phyloP scores from a whole-genome alignment of 148 eudicot species.

The Bassia scoparia region DNA sequence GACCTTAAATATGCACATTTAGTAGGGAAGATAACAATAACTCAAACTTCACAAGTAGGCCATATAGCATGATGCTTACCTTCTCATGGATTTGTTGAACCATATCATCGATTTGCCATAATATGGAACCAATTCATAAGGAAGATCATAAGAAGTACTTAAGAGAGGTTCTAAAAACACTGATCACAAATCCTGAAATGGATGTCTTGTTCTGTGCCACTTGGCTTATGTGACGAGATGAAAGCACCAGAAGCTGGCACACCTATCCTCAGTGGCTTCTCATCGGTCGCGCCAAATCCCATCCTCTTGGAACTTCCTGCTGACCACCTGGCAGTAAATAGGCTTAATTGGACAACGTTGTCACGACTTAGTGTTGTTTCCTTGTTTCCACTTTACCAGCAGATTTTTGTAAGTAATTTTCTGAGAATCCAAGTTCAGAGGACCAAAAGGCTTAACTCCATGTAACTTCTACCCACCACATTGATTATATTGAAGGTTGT shows the following conservation, averaged over 20 bases:
- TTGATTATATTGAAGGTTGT: slow-evolving; percentile 34
- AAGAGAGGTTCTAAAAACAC: slow-evolving; percentile 41
- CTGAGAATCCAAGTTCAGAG: slow-evolving; percentile 28
- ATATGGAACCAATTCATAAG: slow-evolving; percentile 33
- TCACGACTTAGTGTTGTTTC: not conserved
- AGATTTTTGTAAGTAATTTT: not conserved
- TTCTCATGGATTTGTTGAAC: slow-evolving; percentile 29
- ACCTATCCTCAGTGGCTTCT: slow-evolving; percentile 32
- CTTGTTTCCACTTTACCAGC: not conserved
- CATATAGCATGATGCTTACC: slow-evolving; percentile 16
- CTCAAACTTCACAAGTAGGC: too few species aligned
- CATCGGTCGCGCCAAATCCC: slow-evolving; percentile 19
- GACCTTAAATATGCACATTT: too few species aligned
- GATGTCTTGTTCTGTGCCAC: slow-evolving; percentile 23
- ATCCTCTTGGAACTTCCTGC: slow-evolving; percentile 32
- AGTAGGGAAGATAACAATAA: too few species aligned
- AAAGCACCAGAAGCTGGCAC: slow-evolving; percentile 43
- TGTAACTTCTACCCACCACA: slow-evolving; percentile 44
- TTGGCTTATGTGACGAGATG: slow-evolving; percentile 37
- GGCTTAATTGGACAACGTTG: slow-evolving; percentile 14
- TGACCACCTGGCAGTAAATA: slow-evolving; percentile 40
- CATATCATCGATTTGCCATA: slow-evolving; percentile 37
- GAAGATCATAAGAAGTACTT: slow-evolving; percentile 26
- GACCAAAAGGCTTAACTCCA: slow-evolving; percentile 39
- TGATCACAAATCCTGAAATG: slow-evolving; percentile 39